Evolutionary conservation across 352 stramenopile genomes (phyloP).

Genomic region (Plasmopara halstedii): DNA sequence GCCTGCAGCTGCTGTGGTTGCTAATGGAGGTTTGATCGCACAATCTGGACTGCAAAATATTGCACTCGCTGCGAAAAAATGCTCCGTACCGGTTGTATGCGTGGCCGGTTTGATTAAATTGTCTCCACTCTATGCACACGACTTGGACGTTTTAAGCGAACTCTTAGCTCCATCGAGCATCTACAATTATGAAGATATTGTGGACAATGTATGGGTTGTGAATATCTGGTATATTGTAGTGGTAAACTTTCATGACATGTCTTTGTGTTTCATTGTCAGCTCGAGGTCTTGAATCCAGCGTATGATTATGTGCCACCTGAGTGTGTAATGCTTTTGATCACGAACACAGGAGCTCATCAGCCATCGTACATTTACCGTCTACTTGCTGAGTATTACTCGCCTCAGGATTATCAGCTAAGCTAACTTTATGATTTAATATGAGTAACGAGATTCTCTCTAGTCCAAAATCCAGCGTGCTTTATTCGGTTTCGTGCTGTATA

Average conservation of each 20-base stretch:
- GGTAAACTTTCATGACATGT: slow-evolving; percentile 1
- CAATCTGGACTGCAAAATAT: slow-evolving; percentile 94
- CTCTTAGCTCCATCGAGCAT: slow-evolving; percentile 83
- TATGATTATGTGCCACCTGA: slow-evolving; percentile 98
- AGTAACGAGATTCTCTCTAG: slow-evolving; percentile 17
- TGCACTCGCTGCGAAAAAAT: slow-evolving; percentile 92
- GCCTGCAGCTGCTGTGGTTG: slow-evolving; percentile 93
- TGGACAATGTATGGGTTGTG: slow-evolving; percentile 63
- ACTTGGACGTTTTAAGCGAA: slow-evolving; percentile 94
- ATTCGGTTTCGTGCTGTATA: slow-evolving; percentile 46
- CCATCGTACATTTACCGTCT: slow-evolving; percentile 98
- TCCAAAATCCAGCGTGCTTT: slow-evolving; percentile 49
- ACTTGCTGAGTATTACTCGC: slow-evolving; percentile 97
- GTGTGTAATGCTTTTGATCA: slow-evolving; percentile 96
- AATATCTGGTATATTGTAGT: background rate
- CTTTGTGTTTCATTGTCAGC: slow-evolving; percentile 24
- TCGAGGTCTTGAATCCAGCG: slow-evolving; percentile 95
- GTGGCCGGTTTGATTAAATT: slow-evolving; percentile 97
- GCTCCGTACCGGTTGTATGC: slow-evolving; percentile 95
- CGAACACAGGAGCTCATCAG: slow-evolving; percentile 97
- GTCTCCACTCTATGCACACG: slow-evolving; percentile 96
- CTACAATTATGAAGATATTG: slow-evolving; percentile 86
- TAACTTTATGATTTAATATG: slow-evolving; percentile 22
- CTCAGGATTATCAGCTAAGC: slow-evolving; percentile 89
- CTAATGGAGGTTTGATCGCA: slow-evolving; percentile 96